Conservation (phyloP, 306 rosid species). For the Alnus glutinosa region DNA sequence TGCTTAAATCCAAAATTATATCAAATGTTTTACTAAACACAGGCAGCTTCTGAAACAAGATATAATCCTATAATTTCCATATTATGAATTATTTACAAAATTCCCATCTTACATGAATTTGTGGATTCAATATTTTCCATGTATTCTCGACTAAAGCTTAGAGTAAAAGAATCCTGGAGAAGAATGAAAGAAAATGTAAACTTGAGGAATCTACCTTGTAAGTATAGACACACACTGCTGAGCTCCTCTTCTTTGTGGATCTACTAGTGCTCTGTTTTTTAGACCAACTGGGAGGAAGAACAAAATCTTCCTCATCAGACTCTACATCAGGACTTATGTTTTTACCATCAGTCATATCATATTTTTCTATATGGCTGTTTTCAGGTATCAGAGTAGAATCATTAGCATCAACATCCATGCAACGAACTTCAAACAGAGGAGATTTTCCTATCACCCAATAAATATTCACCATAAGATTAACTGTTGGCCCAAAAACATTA, state of each 20-base stretch:
- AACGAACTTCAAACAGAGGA: conserved; percentile 85
- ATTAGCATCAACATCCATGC: conserved; percentile 49
- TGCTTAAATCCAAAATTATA: conserved; percentile 13
- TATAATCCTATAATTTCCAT: not conserved
- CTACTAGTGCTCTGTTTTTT: conserved; percentile 37
- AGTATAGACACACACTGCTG: conserved; percentile 74
- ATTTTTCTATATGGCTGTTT: conserved; percentile 30
- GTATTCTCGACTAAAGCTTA: not conserved
- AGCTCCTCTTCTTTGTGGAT: conserved; percentile 53
- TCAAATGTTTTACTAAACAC: not conserved
- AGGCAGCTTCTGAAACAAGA: conserved; percentile 10
- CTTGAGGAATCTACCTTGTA: conserved; percentile 62
- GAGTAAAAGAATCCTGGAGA: not conserved
- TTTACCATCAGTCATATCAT: conserved; percentile 35
- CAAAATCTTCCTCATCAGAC: conserved; percentile 48
- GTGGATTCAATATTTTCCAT: not conserved
- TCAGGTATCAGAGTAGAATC: conserved; percentile 54
- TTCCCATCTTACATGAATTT: not conserved
- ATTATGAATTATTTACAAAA: not conserved
- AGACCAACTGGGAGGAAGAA: conserved; percentile 43
- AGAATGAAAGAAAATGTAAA: not conserved
- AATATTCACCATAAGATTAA: conserved; percentile 16
- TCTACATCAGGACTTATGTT: conserved; percentile 40
- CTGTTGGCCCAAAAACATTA: conserved; percentile 12
- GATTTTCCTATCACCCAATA: conserved; percentile 55